Percentiles rank a stretch among this genome's conserved stretches.
phyloP scores from a whole-genome alignment of 2,329 filamentous ascomycete species.

The Trematosphaeria pertusa region DNA sequence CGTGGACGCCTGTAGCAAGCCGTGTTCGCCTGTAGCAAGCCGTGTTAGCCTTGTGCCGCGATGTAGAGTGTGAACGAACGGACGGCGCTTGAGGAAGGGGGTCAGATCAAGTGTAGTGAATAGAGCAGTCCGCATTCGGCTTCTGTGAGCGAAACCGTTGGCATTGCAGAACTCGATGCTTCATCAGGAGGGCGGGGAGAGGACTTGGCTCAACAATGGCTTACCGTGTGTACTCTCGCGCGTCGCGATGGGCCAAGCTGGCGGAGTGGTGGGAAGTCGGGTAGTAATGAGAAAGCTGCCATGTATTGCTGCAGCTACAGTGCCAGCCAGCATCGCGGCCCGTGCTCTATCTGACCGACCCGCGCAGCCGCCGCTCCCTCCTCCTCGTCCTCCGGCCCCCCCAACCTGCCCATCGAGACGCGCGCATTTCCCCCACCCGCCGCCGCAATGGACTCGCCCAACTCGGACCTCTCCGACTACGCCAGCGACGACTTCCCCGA shows the following conservation, averaged over 20 bases:
- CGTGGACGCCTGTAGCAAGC: not conserved
- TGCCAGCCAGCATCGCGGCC: too few relatives aligned
- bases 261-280: too few relatives aligned
- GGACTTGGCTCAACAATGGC: not conserved
- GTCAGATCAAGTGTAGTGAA: conserved; percentile 60
- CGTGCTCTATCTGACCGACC: too few relatives aligned
- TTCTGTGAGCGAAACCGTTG: conserved; percentile 47
- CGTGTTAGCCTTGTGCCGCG: too few relatives aligned
- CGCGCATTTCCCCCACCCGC: conserved; percentile 1
- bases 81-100: too few relatives aligned
- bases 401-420: too few relatives aligned
- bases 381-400: conserved; percentile 6
- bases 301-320: too few relatives aligned
- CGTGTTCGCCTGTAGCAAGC: not conserved
- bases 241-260: too few relatives aligned
- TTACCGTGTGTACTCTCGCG: too few relatives aligned
- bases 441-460: conserved; percentile 59
- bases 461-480: conserved; percentile 69
- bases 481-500: conserved; percentile 69
- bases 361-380: conserved; percentile 1
- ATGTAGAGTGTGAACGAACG: too few relatives aligned
- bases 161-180: conserved; percentile 59
- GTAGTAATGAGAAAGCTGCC: too few relatives aligned
- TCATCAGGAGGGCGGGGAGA: conserved; percentile 47
- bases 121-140: conserved; percentile 53